Conservation (phyloP, 2,329 filamentous ascomycete species). For the Allantophomopsis cytisporea region DNA sequence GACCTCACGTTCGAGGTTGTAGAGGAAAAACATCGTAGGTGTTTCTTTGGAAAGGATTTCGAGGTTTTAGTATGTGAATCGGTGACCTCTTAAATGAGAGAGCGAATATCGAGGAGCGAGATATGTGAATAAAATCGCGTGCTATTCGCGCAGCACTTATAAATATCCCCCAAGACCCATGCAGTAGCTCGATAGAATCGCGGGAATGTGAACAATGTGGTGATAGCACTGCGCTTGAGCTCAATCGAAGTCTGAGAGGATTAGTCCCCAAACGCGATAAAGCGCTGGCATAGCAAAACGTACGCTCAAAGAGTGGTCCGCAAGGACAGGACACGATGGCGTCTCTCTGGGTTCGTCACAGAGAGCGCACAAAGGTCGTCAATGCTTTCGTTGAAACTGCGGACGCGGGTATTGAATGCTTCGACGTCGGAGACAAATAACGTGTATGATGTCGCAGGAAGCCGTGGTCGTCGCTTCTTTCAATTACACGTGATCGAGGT, state of each 20-base stretch:
- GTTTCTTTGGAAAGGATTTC: background rate
- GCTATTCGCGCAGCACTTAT: background rate
- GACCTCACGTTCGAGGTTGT: constrained; percentile 89
- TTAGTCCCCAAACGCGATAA: constrained; percentile 14
- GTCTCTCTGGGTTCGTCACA: constrained; percentile 15
- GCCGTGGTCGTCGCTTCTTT: too few relatives aligned
- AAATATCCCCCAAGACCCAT: constrained; percentile 5
- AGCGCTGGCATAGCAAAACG: constrained; percentile 8
- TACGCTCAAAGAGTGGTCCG: constrained; percentile 8
- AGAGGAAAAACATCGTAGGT: constrained; percentile 85
- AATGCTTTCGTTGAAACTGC: constrained; percentile 9
- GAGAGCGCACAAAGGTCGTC: constrained; percentile 17
- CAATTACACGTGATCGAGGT: too few relatives aligned
- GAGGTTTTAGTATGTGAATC: background rate
- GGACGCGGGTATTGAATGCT: constrained; percentile 7
- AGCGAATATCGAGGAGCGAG: background rate
- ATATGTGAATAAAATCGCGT: background rate
- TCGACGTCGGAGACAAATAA: constrained; percentile 7
- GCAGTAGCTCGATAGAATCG: constrained; percentile 7
- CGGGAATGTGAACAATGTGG: constrained; percentile 4
- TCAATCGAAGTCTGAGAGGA: constrained; percentile 11
- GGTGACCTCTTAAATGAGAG: background rate
- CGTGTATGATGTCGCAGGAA: background rate
- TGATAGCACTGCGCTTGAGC: constrained; percentile 12
- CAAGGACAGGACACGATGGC: constrained; percentile 18